These are phyloP conservation scores for Penicillium crystallinum DNA, from an alignment of 495 filamentous ascomycete genomes.

Conservation along the genomic window DNA sequence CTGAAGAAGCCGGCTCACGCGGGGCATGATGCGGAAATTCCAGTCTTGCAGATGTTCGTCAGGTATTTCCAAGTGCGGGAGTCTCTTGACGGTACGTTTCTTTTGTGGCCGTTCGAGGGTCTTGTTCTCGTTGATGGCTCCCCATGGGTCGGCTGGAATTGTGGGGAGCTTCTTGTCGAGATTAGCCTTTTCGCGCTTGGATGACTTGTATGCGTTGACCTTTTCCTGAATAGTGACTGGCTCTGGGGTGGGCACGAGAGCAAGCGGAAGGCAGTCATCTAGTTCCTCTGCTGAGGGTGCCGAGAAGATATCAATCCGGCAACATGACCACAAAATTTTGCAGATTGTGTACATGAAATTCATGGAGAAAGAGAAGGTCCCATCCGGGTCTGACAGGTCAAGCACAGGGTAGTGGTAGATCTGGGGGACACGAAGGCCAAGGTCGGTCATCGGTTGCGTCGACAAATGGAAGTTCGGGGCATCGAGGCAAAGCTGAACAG, in stretches of 20 bases:
- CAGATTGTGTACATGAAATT: conserved; percentile 46
- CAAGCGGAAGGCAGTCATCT: conserved; percentile 43
- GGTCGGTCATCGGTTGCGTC: conserved; percentile 51
- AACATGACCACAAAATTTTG: conserved; percentile 43
- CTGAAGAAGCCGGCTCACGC: conserved; percentile 63
- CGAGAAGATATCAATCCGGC: conserved; percentile 42
- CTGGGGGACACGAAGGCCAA: conserved; percentile 39
- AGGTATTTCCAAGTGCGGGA: conserved; percentile 47
- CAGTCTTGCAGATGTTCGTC: conserved; percentile 62
- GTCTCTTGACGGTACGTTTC: conserved; percentile 42
- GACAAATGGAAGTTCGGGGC: conserved; percentile 61
- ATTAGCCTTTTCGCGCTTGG: conserved; percentile 12
- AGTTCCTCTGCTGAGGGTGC: conserved; percentile 41
- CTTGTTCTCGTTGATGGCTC: conserved; percentile 21
- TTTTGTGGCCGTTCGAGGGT: conserved; percentile 28
- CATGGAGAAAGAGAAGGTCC: conserved; percentile 45
- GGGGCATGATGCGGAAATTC: conserved; percentile 65
- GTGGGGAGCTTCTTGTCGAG: conserved; percentile 21
- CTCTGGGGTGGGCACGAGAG: conserved; percentile 37
- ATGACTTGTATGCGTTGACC: conserved; percentile 13
- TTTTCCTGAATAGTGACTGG: conserved; percentile 24
- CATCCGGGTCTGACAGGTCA: conserved; percentile 42
- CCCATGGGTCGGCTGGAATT: conserved; percentile 23
- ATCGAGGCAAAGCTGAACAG: conserved; percentile 72
- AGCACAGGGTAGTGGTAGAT: conserved; percentile 47